Evolutionary conservation across 139 green algal genomes (phyloP), one percentile per base, ranked within the genome.

Genomic region (Protoeuglena noctilucae): DNA sequence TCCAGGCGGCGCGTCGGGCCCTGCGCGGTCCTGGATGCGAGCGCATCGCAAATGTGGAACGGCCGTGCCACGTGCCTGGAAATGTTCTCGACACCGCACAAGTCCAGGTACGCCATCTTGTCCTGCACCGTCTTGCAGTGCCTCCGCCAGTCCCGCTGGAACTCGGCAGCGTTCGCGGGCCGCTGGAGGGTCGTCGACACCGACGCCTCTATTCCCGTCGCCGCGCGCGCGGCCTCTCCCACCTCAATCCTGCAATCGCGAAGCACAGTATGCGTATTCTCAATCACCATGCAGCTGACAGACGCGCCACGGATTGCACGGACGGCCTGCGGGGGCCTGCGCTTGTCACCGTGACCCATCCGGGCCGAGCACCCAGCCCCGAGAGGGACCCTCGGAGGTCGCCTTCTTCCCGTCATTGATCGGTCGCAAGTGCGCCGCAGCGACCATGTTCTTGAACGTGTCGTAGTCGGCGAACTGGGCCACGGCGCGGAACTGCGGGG

Each of bases 401-500:
- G 7, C 9, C 34, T 7, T 43, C 12, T 43, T 43, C 12, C 9
- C 9, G 34, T 7, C 34, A 12, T 43, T 43, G 34, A 43, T 43
- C 9, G 34, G 34, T 7, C 12, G 9, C 9, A 43, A 12, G 34
- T 43, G 34, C 34, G 34, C 58, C n/a, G 53, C 50, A 21, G 48
- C 25, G 50, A 65, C 58, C 48, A 65, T 58, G 49, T 65, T 65
- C 50, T 65, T 65, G 58, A 65, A 65, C 21, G 31, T 56, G 48
- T 65, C 58, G 26, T 65, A 65, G 30, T 56, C 58, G 30, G 24
- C 30, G 6, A 40, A n/a, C 58, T 65, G 58, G 12, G 18, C 9
- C 30, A 65, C 50, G 30, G 58, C 58, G 18, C 58, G 39, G n/a
- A n/a, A n/a, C n/a, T n/a, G n/a, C n/a, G n/a, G n/a, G n/a, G n/a